These are phyloP conservation scores for Globisporangium yorkense DNA, from an alignment of 352 stramenopile species.

Conservation along the genomic window DNA sequence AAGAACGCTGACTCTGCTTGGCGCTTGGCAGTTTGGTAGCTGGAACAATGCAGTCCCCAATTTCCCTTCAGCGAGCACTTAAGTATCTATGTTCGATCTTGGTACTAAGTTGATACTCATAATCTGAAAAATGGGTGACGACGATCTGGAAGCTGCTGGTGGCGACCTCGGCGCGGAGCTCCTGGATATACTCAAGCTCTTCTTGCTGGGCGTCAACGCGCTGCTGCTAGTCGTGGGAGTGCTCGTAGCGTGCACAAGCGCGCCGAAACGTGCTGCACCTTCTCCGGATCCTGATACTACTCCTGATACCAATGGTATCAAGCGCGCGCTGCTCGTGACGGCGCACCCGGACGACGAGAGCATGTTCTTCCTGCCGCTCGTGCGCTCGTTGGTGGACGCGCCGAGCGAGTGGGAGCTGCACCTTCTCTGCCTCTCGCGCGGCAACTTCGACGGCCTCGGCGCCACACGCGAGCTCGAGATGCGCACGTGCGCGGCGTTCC, in stretches of 20 bases:
- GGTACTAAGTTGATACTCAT: too few species aligned
- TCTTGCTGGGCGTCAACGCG: conserved; percentile 51
- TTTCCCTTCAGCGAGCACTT: not conserved
- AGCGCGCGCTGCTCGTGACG: conserved; percentile 80
- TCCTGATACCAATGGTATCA: conserved; percentile 10
- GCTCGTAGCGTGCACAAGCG: conserved; percentile 24
- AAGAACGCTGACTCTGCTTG: too few species aligned
- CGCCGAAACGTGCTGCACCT: not conserved
- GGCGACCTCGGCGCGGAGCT: conserved; percentile 15
- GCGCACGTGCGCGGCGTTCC: conserved; percentile 31
- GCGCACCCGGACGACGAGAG: conserved; percentile 97
- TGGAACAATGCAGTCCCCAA: too few species aligned
- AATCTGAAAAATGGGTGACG: too few species aligned
- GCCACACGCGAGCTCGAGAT: conserved; percentile 84
- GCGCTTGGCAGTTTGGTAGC: too few species aligned
- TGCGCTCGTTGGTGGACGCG: conserved; percentile 35
- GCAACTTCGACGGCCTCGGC: conserved; percentile 91
- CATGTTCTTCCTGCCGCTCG: conserved; percentile 96
- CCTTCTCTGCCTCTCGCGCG: conserved; percentile 89
- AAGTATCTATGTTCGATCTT: not conserved
- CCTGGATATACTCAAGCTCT: conserved; percentile 53
- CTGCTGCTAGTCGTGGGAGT: conserved; percentile 48
- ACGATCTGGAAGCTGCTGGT: conserved; percentile 15
- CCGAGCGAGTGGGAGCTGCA: conserved; percentile 48
- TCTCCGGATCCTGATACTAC: conserved; percentile 3